These are phyloP conservation scores for Candida vartiovaarae DNA, from an alignment of 805 yeast species.

Conservation along the genomic window DNA sequence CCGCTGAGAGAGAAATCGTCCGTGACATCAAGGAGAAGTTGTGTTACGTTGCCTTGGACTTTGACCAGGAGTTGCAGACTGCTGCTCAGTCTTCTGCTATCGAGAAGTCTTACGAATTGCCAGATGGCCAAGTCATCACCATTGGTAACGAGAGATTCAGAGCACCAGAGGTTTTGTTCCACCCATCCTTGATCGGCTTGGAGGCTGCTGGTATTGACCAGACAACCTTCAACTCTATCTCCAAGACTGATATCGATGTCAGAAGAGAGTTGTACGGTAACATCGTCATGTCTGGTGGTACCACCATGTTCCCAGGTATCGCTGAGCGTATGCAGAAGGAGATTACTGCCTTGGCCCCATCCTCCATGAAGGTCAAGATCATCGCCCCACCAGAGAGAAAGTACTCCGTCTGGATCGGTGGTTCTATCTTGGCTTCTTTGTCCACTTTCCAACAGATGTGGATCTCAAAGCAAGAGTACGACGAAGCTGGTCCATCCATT, in stretches of 20 bases:
- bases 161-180: slow-evolving; percentile 99
- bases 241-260: slow-evolving; percentile 98
- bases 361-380: slow-evolving; percentile 99
- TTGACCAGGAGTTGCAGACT: slow-evolving; percentile 99
- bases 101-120: slow-evolving; percentile 98
- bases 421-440: slow-evolving; percentile 97
- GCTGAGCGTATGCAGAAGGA: slow-evolving; percentile 99
- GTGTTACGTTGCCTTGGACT: slow-evolving; percentile 98
- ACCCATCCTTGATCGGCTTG: slow-evolving; percentile 83
- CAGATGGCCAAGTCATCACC: slow-evolving; percentile 99
- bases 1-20: slow-evolving; percentile 97
- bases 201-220: slow-evolving; percentile 99
- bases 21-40: slow-evolving; percentile 92
- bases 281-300: slow-evolving; percentile 99
- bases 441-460: slow-evolving; percentile 99
- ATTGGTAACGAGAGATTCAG: slow-evolving; percentile 99
- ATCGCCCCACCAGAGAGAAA: slow-evolving; percentile 99
- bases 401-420: slow-evolving; percentile 99
- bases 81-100: slow-evolving; percentile 97
- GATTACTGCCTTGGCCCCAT: slow-evolving; percentile 98
- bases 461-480: slow-evolving; percentile 99
- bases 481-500: slow-evolving; percentile 99
- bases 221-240: slow-evolving; percentile 67
- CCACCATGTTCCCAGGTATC: slow-evolving; percentile 99
- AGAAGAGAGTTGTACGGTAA: slow-evolving; percentile 98